Base-by-base conservation (phyloP, 352 stramenopile species). In the Globisporangium parvum region DNA sequence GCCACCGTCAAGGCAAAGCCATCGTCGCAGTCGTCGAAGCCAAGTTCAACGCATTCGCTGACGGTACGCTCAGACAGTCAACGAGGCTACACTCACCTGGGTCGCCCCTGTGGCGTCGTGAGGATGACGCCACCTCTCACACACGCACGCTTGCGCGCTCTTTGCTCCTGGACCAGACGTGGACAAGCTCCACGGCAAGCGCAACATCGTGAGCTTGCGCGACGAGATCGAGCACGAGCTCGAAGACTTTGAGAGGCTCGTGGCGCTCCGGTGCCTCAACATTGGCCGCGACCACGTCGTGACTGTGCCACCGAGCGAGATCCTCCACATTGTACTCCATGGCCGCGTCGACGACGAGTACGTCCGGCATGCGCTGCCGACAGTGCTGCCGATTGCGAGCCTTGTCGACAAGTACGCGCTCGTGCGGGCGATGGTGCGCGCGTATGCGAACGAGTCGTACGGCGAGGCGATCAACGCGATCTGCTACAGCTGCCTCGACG, bases 401-500 rank as follows among this genome's bases (percentile, higher is more conserved):
- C 64, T 87, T 47, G 51, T 41, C 0, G 82, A 90, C 14, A 92
- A 92, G 48, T 56, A 71, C 31, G 60, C 71, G 2, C 60, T 92
- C 15, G 71, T 71, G 0, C 56, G 63, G 1, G 84, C 78, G 48
- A 73, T 90, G 59, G 57, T 87, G 0, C 47, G 51, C 3, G 71
- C 66, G 15, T 90, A 84, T 51, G 77, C 76, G 12, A 76, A 84
- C 33, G 51, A 62, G 0, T 53, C 62, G 17, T 86, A 87, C 35
- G 82, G 77, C 1, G 70, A 88, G 15, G 73, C 74, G 3, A 69
- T 86, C 53, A 85, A 78, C 54, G 31, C 63, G n/a, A 79, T 89
- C 35, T 88, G 76, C 66, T 81, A 69, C 73, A 90, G 80, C 46
- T 89, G 77, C 53, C 63, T 90, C 47, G 80, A 92, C 53, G 67